Conservation (phyloP, 768 basidiomycete genomes). For the Phylloporus arenicola region DNA sequence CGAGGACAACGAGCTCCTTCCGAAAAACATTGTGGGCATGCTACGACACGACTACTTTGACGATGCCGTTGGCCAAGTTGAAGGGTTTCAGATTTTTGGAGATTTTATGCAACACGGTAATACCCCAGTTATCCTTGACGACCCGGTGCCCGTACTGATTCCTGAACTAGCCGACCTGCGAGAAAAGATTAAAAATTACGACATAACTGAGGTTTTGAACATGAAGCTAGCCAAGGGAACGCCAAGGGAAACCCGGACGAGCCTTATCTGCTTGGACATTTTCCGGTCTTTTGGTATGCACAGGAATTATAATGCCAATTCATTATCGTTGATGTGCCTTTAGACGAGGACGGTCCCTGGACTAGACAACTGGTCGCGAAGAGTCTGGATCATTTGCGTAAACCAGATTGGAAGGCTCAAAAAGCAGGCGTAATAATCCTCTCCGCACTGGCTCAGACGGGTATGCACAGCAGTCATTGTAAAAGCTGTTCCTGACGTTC, state of each 20-base stretch:
- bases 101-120: slow-evolving; percentile 21
- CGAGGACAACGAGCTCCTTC: slow-evolving; percentile 4
- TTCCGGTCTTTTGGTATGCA: slow-evolving; percentile 16
- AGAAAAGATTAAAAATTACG: slow-evolving; percentile 6
- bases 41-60: slow-evolving; percentile 22
- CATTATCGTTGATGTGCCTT: not conserved
- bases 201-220: slow-evolving; percentile 15
- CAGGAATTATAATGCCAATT: not conserved
- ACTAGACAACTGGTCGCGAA: slow-evolving; percentile 9
- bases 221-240: slow-evolving; percentile 12
- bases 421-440: slow-evolving; percentile 23
- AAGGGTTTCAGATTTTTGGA: slow-evolving; percentile 23
- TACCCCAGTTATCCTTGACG: not conserved
- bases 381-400: slow-evolving; percentile 5
- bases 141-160: not conserved
- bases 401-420: slow-evolving; percentile 11
- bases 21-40: slow-evolving; percentile 20
- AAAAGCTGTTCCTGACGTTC: not conserved
- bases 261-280: slow-evolving; percentile 22
- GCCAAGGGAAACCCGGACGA: slow-evolving; percentile 16
- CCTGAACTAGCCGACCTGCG: slow-evolving; percentile 9
- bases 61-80: slow-evolving; percentile 19
- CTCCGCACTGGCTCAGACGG: slow-evolving; percentile 17
- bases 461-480: slow-evolving; percentile 1
- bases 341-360: slow-evolving; percentile 12